Conservation (phyloP, 2,329 filamentous ascomycete species). For the Exophiala dermatitidis region DNA sequence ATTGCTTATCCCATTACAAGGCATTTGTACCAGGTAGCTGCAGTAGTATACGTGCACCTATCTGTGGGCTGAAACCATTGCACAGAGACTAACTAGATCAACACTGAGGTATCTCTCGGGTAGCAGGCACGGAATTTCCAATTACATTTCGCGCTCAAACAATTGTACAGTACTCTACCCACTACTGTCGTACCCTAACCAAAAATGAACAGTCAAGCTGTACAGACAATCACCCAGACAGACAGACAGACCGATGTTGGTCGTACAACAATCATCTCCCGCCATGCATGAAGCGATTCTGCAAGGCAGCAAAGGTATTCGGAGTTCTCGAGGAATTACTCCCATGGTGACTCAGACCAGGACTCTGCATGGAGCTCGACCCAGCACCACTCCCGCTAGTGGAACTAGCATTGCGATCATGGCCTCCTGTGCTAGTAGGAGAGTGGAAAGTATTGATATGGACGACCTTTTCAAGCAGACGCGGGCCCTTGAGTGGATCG, state of each 20-base stretch:
- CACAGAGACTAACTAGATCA: no score
- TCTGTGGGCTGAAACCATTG: no score
- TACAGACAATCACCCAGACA: no score
- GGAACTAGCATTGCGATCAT: slow-evolving; percentile 3
- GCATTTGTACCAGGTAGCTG: no score
- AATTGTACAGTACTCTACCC: no score
- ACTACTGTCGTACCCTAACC: no score
- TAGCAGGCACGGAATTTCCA: no score
- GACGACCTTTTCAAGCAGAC: slow-evolving; percentile 73
- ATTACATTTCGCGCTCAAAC: no score
- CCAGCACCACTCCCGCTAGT: slow-evolving; percentile 3
- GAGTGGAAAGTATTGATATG: slow-evolving; percentile 13
- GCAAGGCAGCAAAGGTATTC: slow-evolving; percentile 24
- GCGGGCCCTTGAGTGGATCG: slow-evolving; percentile 79
- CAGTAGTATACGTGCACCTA: no score
- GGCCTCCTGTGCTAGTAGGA: slow-evolving; percentile 3
- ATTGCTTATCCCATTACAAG: no score
- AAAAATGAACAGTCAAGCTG: no score
- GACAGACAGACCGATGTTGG: not conserved
- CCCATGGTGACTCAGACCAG: slow-evolving; percentile 27
- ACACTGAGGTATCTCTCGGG: no score
- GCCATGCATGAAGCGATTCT: slow-evolving; percentile 26
- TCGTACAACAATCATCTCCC: slow-evolving; percentile 2
- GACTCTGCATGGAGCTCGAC: slow-evolving; percentile 36
- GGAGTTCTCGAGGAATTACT: slow-evolving; percentile 28